Evolutionary conservation across 768 basidiomycete species (phyloP).

Genomic region (Flagelloscypha sp.): DNA sequence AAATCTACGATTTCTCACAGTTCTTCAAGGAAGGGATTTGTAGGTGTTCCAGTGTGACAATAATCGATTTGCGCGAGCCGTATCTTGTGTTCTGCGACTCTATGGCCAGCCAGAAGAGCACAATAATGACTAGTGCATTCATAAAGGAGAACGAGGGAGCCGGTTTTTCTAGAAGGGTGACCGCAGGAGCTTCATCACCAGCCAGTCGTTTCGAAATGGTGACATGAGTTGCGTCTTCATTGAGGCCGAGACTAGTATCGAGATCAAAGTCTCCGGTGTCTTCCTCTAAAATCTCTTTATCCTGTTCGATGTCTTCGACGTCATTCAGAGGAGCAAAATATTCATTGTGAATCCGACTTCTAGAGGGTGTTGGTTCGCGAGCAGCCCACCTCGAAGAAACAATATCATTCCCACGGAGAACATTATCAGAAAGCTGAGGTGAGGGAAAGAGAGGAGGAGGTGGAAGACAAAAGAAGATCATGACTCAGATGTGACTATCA

Average conservation of each 20-base stretch:
- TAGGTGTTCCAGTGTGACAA: conserved; percentile 57
- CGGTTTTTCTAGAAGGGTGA: conserved; percentile 9
- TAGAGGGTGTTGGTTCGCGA: too few species aligned
- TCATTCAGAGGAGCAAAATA: too few species aligned
- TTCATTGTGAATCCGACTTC: too few species aligned
- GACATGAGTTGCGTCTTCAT: conserved; percentile 15
- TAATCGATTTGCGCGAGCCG: conserved; percentile 70
- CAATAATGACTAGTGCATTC: conserved; percentile 33
- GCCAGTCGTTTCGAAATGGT: conserved; percentile 32
- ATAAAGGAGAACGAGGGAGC: conserved; percentile 15
- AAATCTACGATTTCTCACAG: conserved; percentile 38
- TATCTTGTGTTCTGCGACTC: conserved; percentile 45
- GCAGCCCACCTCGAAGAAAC: too few species aligned
- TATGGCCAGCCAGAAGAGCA: conserved; percentile 26
- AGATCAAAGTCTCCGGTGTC: conserved; percentile 15
- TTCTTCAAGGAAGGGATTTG: conserved; percentile 47
- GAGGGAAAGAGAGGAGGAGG: too few species aligned
- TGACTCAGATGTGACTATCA: too few species aligned
- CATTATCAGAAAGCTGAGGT: too few species aligned
- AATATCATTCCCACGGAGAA: too few species aligned
- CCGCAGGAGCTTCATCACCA: conserved; percentile 17
- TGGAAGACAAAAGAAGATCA: too few species aligned
- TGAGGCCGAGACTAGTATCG: conserved; percentile 8
- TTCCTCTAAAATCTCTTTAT: conserved; percentile 18
- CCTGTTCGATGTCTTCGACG: too few species aligned